Evolutionary conservation across 352 stramenopile species (phyloP), one percentile per base, ranked within the genome.

Genomic region (Globisporangium viniferum): DNA sequence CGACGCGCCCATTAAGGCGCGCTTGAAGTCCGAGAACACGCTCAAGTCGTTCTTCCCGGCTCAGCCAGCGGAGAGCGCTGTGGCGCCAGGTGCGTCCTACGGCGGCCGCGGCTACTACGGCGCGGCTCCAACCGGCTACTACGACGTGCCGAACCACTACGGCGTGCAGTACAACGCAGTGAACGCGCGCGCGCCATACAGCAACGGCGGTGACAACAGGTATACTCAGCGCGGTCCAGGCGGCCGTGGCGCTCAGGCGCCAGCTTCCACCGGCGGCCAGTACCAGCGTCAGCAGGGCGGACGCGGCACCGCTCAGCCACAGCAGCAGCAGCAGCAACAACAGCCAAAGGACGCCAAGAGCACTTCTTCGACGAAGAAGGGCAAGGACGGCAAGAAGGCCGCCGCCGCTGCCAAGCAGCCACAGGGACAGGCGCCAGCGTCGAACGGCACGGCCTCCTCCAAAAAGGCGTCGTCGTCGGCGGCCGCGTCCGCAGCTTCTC

Each of bases 21-120:
- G 92, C 49, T 77, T 98, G 46, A 98, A 98, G 82, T 96, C 90
- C 41, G 92, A 98, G 78, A 97, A 96, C 74, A 69, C 97, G 70
- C 84, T 98, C 66, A 90, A 94, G 71, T 95, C 92, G 20, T 97
- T 97, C 71, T 97, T 88, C 76, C 91, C 92, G 54, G 82, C 88
- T 29, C 86, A 94, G 72, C 65, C 72, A 1, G 70, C 72, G n/a
- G 81, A 90, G 64, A 84, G 79, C 39, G 76, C 76, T 24, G 78
- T 82, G 31, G 73, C 74, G n/a, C 53, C 67, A 5, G 49, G 68
- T 59, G 80, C n/a, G 61, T 74, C 55, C 55, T 89, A 90, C 71
- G 77, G 81, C 46, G 79, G 79, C 35, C 80, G 81, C 62, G 81
- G 84, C 57, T 93, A 93, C 79, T 92, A 92, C 67, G 82, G 78